phyloP scores from a whole-genome alignment of 1,284 basidiomycete species.

The Chalciporus sp. region DNA sequence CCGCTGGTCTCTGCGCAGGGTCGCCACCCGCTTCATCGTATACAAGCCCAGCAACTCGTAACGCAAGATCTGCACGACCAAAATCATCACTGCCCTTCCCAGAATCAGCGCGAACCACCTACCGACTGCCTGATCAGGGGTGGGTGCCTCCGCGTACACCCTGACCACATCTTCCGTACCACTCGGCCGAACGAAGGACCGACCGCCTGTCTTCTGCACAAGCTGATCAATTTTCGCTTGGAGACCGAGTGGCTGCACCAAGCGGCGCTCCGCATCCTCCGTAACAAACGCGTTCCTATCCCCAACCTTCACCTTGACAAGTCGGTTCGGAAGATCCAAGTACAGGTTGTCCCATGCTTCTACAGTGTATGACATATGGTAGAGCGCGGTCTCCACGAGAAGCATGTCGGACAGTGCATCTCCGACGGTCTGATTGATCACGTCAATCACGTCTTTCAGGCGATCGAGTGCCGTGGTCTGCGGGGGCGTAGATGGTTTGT shows the following conservation, averaged over 20 bases:
- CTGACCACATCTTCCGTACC: slow-evolving; percentile 99
- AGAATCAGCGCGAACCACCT: slow-evolving; percentile 31
- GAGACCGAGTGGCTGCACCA: slow-evolving; percentile 80
- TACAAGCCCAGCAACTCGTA: slow-evolving; percentile 80
- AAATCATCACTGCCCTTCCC: slow-evolving; percentile 6
- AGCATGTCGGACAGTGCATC: slow-evolving; percentile 97
- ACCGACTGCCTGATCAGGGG: slow-evolving; percentile 82
- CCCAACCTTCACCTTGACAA: slow-evolving; percentile 93
- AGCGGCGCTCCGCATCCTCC: slow-evolving; percentile 89
- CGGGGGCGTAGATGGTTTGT: slow-evolving; percentile 78
- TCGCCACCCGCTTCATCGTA: slow-evolving; percentile 81
- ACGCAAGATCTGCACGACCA: slow-evolving; percentile 66
- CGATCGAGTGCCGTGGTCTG: slow-evolving; percentile 80
- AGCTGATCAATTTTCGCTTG: slow-evolving; percentile 89
- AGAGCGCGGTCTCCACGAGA: slow-evolving; percentile 90
- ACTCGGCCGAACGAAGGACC: slow-evolving; percentile 94
- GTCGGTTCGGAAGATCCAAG: slow-evolving; percentile 91
- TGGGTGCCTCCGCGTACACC: slow-evolving; percentile 93
- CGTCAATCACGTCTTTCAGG: slow-evolving; percentile 73
- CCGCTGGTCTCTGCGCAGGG: slow-evolving; percentile 63
- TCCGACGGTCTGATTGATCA: slow-evolving; percentile 99
- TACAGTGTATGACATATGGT: slow-evolving; percentile 84
- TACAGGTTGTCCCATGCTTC: slow-evolving; percentile 94
- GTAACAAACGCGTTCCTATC: slow-evolving; percentile 89
- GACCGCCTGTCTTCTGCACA: slow-evolving; percentile 83